Evolutionary conservation across 1,139 yeast species (phyloP).

Genomic region (Scheffersomyces insectosa): DNA sequence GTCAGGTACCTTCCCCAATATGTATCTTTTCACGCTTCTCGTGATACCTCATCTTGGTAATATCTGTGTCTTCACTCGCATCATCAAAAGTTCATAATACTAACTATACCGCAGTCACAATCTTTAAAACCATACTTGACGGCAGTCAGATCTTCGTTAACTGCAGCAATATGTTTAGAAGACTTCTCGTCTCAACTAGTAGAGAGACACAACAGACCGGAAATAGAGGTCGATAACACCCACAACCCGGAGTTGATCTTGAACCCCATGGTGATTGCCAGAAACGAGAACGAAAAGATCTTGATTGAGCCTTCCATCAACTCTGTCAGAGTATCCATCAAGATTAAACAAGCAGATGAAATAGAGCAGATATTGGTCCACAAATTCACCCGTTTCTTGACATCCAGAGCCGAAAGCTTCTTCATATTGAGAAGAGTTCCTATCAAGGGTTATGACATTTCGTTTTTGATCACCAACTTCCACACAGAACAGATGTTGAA

Average conservation of each 20-base stretch:
- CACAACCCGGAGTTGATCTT: slow-evolving; percentile 78
- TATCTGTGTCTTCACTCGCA: too few species aligned
- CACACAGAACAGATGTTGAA: slow-evolving; percentile 97
- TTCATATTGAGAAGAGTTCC: slow-evolving; percentile 91
- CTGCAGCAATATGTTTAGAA: slow-evolving; percentile 93
- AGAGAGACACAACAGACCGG: slow-evolving; percentile 97
- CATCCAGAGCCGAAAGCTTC: slow-evolving; percentile 94
- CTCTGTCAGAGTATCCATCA: slow-evolving; percentile 83
- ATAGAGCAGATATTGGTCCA: slow-evolving; percentile 93
- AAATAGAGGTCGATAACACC: slow-evolving; percentile 72
- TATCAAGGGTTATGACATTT: slow-evolving; percentile 86
- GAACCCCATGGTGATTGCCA: slow-evolving; percentile 86
- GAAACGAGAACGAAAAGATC: slow-evolving; percentile 92
- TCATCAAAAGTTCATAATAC: background rate
- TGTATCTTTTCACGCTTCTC: too few species aligned
- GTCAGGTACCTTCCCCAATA: too few species aligned
- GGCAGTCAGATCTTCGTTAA: slow-evolving; percentile 90
- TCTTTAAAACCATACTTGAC: slow-evolving; percentile 92
- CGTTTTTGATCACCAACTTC: slow-evolving; percentile 88
- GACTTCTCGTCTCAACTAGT: slow-evolving; percentile 94
- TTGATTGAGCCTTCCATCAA: slow-evolving; percentile 93
- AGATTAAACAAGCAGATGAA: slow-evolving; percentile 96
- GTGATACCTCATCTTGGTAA: too few species aligned
- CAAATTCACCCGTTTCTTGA: slow-evolving; percentile 88
- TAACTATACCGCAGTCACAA: slow-evolving; percentile 57